These are phyloP conservation scores for Brettanomyces bruxellensis DNA, from an alignment of 805 yeast genomes.

Conservation along the genomic window DNA sequence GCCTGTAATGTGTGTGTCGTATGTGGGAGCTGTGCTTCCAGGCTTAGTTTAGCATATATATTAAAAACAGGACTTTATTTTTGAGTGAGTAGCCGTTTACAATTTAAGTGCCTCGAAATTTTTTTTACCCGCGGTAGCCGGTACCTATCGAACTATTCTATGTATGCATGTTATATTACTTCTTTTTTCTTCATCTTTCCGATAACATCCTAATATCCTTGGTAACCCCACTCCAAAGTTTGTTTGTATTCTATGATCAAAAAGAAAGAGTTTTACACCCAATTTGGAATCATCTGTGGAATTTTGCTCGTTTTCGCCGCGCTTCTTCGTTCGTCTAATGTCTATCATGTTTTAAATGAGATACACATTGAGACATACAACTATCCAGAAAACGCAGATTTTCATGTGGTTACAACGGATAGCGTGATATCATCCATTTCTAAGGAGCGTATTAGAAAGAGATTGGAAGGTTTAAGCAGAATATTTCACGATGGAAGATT, in stretches of 20 bases:
- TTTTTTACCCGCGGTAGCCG: too few relatives aligned
- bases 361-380: constrained; percentile 21
- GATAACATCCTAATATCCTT: too few relatives aligned
- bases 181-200: too few relatives aligned
- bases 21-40: too few relatives aligned
- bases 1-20: not conserved
- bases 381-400: constrained; percentile 41
- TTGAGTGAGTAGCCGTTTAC: too few relatives aligned
- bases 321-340: constrained; percentile 1
- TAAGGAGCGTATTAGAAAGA: not conserved
- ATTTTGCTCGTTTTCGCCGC: not conserved
- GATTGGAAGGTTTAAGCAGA: constrained; percentile 4
- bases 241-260: not conserved
- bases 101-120: too few relatives aligned
- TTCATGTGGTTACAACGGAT: constrained; percentile 30
- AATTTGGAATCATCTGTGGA: not conserved
- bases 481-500: constrained; percentile 47
- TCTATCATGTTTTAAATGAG: constrained; percentile 1
- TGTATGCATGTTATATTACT: too few relatives aligned
- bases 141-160: too few relatives aligned
- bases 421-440: constrained; percentile 7
- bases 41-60: not conserved
- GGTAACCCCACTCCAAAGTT: too few relatives aligned
- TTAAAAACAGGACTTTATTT: not conserved
- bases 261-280: not conserved